Evolutionary conservation across 1,284 basidiomycete genomes (phyloP).

Genomic region (Ceratobasidium sp.): DNA sequence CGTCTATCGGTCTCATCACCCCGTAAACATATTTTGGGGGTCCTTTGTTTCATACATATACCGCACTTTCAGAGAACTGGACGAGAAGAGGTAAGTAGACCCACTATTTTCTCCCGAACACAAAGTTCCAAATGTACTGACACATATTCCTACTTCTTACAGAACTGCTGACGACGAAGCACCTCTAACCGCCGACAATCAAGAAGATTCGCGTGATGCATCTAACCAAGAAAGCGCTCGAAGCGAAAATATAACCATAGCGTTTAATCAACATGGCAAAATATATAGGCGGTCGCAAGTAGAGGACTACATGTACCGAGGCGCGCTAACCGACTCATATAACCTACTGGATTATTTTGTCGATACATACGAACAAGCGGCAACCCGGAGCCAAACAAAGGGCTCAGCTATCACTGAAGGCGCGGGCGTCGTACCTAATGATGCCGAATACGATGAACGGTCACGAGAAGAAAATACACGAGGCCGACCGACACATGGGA

Average conservation of each 20-base stretch:
- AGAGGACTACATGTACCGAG: constrained; percentile 24
- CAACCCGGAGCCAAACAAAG: background rate
- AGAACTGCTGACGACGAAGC: constrained; percentile 1
- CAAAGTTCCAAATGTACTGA: background rate
- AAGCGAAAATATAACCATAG: background rate
- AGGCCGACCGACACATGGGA: constrained; percentile 6
- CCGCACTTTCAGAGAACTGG: background rate
- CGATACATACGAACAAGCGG: constrained; percentile 11
- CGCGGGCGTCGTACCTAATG: background rate
- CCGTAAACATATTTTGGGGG: constrained; percentile 13
- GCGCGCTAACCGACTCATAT: background rate
- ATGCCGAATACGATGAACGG: background rate
- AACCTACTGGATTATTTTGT: constrained; percentile 29
- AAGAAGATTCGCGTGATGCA: background rate
- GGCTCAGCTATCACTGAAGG: background rate
- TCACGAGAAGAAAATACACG: background rate
- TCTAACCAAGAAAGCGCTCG: background rate
- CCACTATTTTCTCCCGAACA: no score
- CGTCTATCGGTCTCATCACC: constrained; percentile 3
- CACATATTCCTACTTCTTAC: background rate
- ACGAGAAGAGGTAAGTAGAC: background rate
- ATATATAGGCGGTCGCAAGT: constrained; percentile 7
- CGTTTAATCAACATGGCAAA: background rate
- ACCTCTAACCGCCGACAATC: no score
- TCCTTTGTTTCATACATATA: constrained; percentile 21